Evolutionary conservation across 1,139 yeast species (phyloP).

Genomic region (Debaryomycetaceae sp.): DNA sequence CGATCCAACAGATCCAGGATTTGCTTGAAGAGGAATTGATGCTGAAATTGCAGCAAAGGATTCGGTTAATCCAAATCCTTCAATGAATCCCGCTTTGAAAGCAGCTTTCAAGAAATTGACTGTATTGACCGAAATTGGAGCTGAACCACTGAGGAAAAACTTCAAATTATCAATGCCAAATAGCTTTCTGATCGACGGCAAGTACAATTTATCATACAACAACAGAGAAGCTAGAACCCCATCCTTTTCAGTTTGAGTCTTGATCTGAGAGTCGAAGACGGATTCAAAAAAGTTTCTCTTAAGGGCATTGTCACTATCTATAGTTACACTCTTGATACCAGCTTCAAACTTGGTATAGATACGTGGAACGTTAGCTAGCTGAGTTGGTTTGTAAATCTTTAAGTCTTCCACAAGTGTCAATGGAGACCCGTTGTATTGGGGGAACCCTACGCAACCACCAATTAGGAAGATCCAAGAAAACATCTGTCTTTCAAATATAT

Average conservation of each 20-base stretch:
- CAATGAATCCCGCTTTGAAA: slow-evolving; percentile 54
- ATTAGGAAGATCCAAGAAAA: slow-evolving; percentile 26
- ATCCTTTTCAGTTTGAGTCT: slow-evolving; percentile 15
- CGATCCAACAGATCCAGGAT: slow-evolving; percentile 65
- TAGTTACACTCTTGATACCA: slow-evolving; percentile 34
- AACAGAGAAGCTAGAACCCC: slow-evolving; percentile 24
- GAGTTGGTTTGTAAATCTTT: slow-evolving; percentile 27
- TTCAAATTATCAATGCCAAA: slow-evolving; percentile 54
- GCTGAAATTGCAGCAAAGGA: slow-evolving; percentile 63
- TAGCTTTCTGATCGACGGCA: slow-evolving; percentile 49
- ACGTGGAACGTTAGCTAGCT: slow-evolving; percentile 33
- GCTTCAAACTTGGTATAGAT: slow-evolving; percentile 32
- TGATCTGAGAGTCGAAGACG: slow-evolving; percentile 16
- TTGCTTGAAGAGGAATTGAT: slow-evolving; percentile 38
- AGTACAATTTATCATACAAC: slow-evolving; percentile 42
- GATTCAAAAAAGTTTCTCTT: slow-evolving; percentile 15
- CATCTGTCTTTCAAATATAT: slow-evolving; percentile 33
- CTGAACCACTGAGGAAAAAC: slow-evolving; percentile 59
- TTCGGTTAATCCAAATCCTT: slow-evolving; percentile 80
- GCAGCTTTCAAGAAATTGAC: slow-evolving; percentile 60
- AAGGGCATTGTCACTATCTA: slow-evolving; percentile 16
- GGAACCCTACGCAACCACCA: slow-evolving; percentile 42
- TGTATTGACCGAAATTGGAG: slow-evolving; percentile 65
- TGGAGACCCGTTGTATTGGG: slow-evolving; percentile 16
- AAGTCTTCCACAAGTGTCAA: slow-evolving; percentile 27